These are phyloP conservation scores for Mallotus nudiflorus DNA, from an alignment of 345 rosid genomes.

Conservation along the genomic window DNA sequence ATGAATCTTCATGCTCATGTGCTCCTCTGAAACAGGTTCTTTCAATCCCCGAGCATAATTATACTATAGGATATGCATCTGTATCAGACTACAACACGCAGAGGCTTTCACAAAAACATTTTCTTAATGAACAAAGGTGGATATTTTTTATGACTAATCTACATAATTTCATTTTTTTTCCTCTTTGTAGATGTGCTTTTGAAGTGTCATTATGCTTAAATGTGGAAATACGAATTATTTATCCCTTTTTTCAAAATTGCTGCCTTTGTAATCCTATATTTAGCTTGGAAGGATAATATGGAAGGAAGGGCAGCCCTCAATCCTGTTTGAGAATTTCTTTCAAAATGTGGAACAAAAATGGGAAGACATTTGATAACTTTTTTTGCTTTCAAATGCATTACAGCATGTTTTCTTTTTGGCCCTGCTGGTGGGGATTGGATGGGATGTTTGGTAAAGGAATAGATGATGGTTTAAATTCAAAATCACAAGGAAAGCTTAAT, in stretches of 20 bases:
- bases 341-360: not conserved
- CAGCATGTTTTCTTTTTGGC: not conserved
- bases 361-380: not conserved
- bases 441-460: not conserved
- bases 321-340: not conserved
- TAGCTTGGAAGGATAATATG: too few relatives aligned
- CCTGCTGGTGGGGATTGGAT: not conserved
- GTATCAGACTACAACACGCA: conserved; percentile 84
- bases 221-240: too few relatives aligned
- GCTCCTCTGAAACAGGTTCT: conserved; percentile 61
- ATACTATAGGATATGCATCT: conserved; percentile 81
- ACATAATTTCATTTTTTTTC: not conserved
- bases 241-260: too few relatives aligned
- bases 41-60: conserved; percentile 72
- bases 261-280: too few relatives aligned
- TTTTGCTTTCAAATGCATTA: not conserved
- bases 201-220: too few relatives aligned
- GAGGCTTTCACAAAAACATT: conserved; percentile 59
- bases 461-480: not conserved
- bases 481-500: not conserved
- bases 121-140: conserved; percentile 79
- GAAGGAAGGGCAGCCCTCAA: not conserved
- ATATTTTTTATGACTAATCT: not conserved
- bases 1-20: conserved; percentile 1
- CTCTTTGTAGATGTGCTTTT: not conserved